These are phyloP conservation scores for Flaveria sonorensis DNA, from an alignment of 129 eudicot genomes.

Conservation along the genomic window DNA sequence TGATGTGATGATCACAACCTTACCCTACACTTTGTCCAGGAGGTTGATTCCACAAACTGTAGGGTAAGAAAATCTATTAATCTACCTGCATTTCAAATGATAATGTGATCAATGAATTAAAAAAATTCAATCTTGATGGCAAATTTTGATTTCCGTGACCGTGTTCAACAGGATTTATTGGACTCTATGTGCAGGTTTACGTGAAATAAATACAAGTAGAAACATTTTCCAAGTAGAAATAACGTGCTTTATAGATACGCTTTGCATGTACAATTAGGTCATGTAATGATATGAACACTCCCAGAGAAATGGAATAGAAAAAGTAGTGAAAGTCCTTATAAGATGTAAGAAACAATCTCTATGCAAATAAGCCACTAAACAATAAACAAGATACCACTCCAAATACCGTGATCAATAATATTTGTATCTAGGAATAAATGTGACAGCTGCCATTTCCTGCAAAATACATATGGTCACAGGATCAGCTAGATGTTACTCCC, in stretches of 20 bases:
- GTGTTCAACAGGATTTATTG: background rate
- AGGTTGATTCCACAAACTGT: no score
- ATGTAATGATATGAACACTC: constrained; percentile 75
- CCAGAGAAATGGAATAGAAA: constrained; percentile 45
- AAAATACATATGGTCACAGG: constrained; percentile 70
- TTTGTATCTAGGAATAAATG: constrained; percentile 89
- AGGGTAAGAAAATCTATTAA: constrained; percentile 87
- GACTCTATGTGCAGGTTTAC: no score
- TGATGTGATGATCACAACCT: no score
- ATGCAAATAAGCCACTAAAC: constrained; percentile 15
- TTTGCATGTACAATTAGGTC: constrained; percentile 97
- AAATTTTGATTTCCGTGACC: background rate
- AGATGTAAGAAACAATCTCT: background rate
- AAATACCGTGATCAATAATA: constrained; percentile 62
- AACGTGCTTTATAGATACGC: constrained; percentile 95
- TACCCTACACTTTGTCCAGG: no score
- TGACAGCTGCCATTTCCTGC: constrained; percentile 95
- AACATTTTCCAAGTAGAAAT: background rate
- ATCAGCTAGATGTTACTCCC: constrained; percentile 5
- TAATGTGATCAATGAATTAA: background rate
- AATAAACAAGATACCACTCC: constrained; percentile 9
- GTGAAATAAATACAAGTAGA: no score
- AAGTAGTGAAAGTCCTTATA: background rate
- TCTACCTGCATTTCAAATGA: constrained; percentile 55
- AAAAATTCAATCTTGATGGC: background rate